Evolutionary conservation across 768 basidiomycete species (phyloP), one percentile per base, ranked within the genome.

Genomic region (Baorangia bicolor): DNA sequence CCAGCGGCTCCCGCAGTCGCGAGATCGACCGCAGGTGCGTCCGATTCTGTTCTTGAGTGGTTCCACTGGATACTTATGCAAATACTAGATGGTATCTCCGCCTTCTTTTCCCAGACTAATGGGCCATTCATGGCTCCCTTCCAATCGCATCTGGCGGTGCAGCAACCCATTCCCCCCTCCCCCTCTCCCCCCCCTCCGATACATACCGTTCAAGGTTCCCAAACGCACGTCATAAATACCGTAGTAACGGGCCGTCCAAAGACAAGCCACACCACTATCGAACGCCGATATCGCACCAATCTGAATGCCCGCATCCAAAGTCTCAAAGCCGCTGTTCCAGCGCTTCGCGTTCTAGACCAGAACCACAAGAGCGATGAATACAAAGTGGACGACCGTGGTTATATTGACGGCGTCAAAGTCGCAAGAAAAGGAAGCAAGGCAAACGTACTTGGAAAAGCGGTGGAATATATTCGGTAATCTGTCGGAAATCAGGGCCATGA

Each of bases 361-460:
- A 71, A 71, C 55, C 49, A 51, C 48, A 79, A 81, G 57, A 65
- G 41, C 31, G 77, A 79, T 4, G 77, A 75, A 16, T 66, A 71
- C 44, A 74, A 82, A 2, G 83, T 90, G n/a, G 91, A 94, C 57
- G 84, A 86, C 35, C 81, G 91, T 4, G 93, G 93, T 4, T 93
- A 87, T 61, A 87, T 94, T 3, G 93, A 95, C 63, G 93, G 93
- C n/a, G 90, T 95, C 66, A 90, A 89, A 69, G 88, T 93, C 11
- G 93, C 93, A 9, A 80, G 92, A 55, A 95, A 94, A 73, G 90
- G 90, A 69, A 90, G 87, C 73, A 95, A 95, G 67, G 92, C 92
- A 3, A 92, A 91, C 54, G 90, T 95, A 6, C 80, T 95, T 11
- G 91, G 88, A 34, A 95, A 94, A 59, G 92, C 92, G 0, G 89